Evolutionary conservation across 305 asterid genomes (phyloP).

Genomic region (Striga hermonthica): DNA sequence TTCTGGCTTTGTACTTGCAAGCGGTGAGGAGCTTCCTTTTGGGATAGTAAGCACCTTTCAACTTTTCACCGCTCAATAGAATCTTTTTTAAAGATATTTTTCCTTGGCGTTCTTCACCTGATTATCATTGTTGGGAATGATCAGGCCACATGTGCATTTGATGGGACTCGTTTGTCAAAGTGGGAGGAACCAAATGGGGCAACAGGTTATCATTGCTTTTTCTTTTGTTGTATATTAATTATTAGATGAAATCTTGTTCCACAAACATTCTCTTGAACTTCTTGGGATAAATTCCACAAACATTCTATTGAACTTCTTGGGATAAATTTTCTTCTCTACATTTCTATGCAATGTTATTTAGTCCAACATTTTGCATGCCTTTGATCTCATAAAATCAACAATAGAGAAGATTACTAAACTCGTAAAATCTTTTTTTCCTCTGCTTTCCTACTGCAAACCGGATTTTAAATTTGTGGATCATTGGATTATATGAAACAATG

Average conservation of each 20-base stretch:
- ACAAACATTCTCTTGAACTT: too few relatives aligned
- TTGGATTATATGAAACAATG: too few relatives aligned
- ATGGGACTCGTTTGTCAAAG: conserved; percentile 96
- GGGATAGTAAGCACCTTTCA: conserved; percentile 67
- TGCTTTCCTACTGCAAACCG: too few relatives aligned
- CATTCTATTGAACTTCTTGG: neutral
- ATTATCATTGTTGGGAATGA: conserved; percentile 26
- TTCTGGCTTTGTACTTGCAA: conserved; percentile 82
- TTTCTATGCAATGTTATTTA: neutral
- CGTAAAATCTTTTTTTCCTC: too few relatives aligned
- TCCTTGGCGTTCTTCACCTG: conserved; percentile 20
- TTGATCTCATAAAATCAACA: too few relatives aligned
- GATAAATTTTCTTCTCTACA: conserved; percentile 1
- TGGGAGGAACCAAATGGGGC: conserved; percentile 99
- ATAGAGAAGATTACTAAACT: too few relatives aligned
- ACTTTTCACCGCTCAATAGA: conserved; percentile 28
- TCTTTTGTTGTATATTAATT: conserved; percentile 16
- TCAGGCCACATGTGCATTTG: conserved; percentile 92
- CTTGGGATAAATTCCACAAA: too few relatives aligned
- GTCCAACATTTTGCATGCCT: too few relatives aligned
- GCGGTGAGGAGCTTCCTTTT: conserved; percentile 98
- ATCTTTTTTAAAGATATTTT: conserved; percentile 20
- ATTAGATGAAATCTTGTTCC: conserved; percentile 23
- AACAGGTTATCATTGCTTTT: conserved; percentile 51
- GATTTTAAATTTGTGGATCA: too few relatives aligned